Evolutionary conservation across 768 basidiomycete species (phyloP), one percentile per base, ranked within the genome.

Genomic region (Xerocomellus intermedius): DNA sequence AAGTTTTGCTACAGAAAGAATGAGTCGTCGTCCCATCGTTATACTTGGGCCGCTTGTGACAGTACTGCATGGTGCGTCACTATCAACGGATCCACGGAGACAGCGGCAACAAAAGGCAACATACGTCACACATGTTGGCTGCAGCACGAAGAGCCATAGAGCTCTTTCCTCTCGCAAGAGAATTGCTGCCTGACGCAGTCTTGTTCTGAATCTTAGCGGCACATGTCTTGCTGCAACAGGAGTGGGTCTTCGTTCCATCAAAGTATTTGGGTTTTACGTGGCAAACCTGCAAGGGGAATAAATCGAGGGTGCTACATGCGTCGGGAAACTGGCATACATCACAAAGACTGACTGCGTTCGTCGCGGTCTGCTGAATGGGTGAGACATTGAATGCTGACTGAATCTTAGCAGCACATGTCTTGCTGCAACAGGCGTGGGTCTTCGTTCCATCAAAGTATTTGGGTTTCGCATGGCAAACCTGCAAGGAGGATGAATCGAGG

Each of bases 1-100:
- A 87, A 12, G 82, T 77, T 62, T 82, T 86, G 63, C 83, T 73
- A 61, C 85, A 87, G 65, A 78, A 87, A 12, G 82, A 77, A 68
- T 86, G 85, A 2, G 76, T 79, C 48, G 77, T 78, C 12, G 74
- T 77, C 16, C 82, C 81, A 61, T 86, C 85, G 19, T 73, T 74
- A 59, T 80, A 79, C 60, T 84, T 86, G 37, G 85, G 83, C 38
- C 82, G 78, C 55, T 75, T 75, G 54, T 80, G 79, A 68, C 85
- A 86, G 56, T 78, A 78, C 85, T 86, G 60, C 19, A 41, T 26
- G 19, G 41, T 21, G 35, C 8, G 43, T 30, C 28, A 10, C 28
- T 30, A 30, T 30, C 28, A 30, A 10, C 28, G 42, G 42, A 30
- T 2, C 58, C 38, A 51, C 42, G 28, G 28, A 30, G 28, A 10